Evolutionary conservation across 2,329 filamentous ascomycete species (phyloP).

Genomic region (Dichotomopilus funicola): DNA sequence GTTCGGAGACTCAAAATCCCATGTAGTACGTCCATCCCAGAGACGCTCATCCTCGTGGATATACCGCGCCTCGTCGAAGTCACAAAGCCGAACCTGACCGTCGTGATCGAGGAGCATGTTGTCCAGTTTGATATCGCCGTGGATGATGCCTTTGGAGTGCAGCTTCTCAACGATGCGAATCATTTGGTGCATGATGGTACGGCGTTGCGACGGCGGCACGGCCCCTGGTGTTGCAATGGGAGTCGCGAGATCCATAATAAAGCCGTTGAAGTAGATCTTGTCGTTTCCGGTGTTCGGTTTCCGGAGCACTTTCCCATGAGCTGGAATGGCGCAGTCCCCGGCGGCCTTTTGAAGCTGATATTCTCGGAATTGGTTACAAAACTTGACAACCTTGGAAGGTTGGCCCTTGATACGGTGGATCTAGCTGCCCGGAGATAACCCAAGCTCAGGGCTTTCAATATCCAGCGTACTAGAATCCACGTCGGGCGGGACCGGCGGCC

Average conservation of each 20-base stretch:
- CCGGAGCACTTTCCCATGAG: not conserved
- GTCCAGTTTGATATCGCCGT: constrained; percentile 4
- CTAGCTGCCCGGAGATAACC: too few relatives aligned
- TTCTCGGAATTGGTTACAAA: not conserved
- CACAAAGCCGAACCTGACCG: constrained; percentile 1
- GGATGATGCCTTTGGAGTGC: constrained; percentile 1
- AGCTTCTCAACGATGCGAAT: not conserved
- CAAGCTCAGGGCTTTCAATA: too few relatives aligned
- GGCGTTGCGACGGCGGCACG: not conserved
- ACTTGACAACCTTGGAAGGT: not conserved
- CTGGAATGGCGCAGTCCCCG: constrained; percentile 5
- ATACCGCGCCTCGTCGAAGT: constrained; percentile 4
- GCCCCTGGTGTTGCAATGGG: not conserved
- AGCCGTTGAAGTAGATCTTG: not conserved
- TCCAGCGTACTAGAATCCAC: not conserved
- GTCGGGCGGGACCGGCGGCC: constrained; percentile 8
- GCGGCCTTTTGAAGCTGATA: constrained; percentile 3
- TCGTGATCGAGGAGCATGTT: constrained; percentile 5
- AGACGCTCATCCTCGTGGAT: constrained; percentile 1
- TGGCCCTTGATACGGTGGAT: constrained; percentile 1
- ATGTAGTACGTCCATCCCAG: not conserved
- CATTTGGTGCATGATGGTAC: constrained; percentile 7
- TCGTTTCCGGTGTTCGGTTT: not conserved
- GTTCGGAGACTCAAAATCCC: constrained; percentile 5
- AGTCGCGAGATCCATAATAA: not conserved